These are phyloP conservation scores for Butyriboletus appendiculatus DNA, from an alignment of 1,284 basidiomycete species.

Conservation along the genomic window DNA sequence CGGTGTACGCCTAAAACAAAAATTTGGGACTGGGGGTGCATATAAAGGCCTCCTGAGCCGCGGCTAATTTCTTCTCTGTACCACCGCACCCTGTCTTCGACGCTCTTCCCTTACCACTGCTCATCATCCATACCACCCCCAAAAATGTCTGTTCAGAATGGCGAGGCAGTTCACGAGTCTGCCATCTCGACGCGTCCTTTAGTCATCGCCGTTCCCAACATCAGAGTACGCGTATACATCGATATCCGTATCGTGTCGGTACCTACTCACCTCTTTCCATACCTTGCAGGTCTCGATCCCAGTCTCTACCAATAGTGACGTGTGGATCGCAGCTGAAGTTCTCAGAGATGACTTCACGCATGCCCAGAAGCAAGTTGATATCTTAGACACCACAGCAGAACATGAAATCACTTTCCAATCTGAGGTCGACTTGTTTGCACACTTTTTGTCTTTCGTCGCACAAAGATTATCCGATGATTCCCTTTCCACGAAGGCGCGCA, in stretches of 20 bases:
- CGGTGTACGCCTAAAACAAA: constrained; percentile 25
- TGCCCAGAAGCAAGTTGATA: constrained; percentile 57
- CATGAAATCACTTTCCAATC: constrained; percentile 61
- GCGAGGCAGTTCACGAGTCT: constrained; percentile 30
- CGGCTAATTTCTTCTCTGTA: constrained; percentile 5
- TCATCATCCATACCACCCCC: constrained; percentile 4
- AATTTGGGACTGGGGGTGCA: constrained; percentile 36
- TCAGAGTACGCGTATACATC: constrained; percentile 58
- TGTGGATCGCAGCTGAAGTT: constrained; percentile 90
- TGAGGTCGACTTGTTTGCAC: constrained; percentile 75
- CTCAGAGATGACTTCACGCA: constrained; percentile 85
- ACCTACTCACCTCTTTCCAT: constrained; percentile 12
- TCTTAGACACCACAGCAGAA: constrained; percentile 51
- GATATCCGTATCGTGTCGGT: constrained; percentile 3
- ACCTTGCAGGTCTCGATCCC: constrained; percentile 73
- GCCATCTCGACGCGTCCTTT: constrained; percentile 63
- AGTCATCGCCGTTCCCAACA: constrained; percentile 57
- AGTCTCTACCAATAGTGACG: constrained; percentile 72
- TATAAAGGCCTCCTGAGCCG: constrained; percentile 25
- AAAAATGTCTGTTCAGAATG: constrained; percentile 36
- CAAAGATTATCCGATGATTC: constrained; percentile 57
- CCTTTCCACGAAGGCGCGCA: constrained; percentile 56
- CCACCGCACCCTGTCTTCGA: constrained; percentile 1
- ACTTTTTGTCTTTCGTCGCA: constrained; percentile 77
- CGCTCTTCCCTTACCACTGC: background rate